Percentiles rank a stretch among this genome's conserved stretches.
Evolutionary conservation across 208 protist genomes (phyloP).

Genomic region (Trypanosoma boissoni): DNA sequence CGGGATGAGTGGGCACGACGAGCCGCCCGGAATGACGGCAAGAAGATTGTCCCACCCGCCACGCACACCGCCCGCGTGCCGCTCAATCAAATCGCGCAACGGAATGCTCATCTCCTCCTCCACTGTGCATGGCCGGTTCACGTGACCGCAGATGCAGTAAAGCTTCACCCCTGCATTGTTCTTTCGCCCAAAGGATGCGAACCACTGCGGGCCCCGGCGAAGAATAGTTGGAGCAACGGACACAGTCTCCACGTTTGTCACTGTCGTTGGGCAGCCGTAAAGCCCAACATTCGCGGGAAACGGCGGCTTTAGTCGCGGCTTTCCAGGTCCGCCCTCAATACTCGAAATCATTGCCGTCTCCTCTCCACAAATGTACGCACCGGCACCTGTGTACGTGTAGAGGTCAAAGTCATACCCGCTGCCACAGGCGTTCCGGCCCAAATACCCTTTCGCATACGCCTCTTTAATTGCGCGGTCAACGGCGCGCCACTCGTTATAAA

Average conservation of each 20-base stretch:
- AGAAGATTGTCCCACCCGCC: slow-evolving; percentile 99
- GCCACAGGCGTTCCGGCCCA: slow-evolving; percentile 97
- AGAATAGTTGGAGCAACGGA: slow-evolving; percentile 96
- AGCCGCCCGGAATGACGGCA: slow-evolving; percentile 97
- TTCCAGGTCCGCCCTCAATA: slow-evolving; percentile 96
- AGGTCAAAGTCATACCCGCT: slow-evolving; percentile 98
- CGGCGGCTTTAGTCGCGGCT: slow-evolving; percentile 98
- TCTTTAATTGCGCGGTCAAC: slow-evolving; percentile 96
- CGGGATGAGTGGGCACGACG: slow-evolving; percentile 96
- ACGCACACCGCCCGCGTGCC: slow-evolving; percentile 95
- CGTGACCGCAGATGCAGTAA: slow-evolving; percentile 97
- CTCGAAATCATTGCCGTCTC: slow-evolving; percentile 98
- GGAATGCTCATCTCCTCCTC: slow-evolving; percentile 99
- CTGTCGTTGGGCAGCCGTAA: slow-evolving; percentile 98
- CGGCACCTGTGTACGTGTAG: slow-evolving; percentile 97
- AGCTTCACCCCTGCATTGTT: slow-evolving; percentile 98
- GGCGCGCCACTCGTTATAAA: slow-evolving; percentile 94
- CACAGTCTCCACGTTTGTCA: slow-evolving; percentile 99
- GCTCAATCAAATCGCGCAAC: slow-evolving; percentile 96
- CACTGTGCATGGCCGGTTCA: slow-evolving; percentile 98
- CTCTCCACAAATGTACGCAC: slow-evolving; percentile 99
- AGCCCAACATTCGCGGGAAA: slow-evolving; percentile 99
- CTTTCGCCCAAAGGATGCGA: slow-evolving; percentile 95
- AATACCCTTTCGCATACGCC: slow-evolving; percentile 94
- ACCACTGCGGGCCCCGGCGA: slow-evolving; percentile 93